Conservation (phyloP, 805 yeast genomes). For the Jamesozyma piceae region DNA sequence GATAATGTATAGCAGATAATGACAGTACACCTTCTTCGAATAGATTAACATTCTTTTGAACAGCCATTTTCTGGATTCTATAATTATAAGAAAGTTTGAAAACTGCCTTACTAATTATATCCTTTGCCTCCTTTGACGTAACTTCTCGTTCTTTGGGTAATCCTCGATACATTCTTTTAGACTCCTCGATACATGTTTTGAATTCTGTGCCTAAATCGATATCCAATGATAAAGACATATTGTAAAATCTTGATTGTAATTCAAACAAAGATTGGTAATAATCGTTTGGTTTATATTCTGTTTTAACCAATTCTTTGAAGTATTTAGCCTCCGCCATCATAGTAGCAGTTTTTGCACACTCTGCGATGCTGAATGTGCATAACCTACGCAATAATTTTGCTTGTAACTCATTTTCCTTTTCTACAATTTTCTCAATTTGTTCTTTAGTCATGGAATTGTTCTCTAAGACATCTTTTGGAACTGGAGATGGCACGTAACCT, state of each 20-base stretch:
- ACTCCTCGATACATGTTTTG: constrained; percentile 28
- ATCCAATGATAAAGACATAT: constrained; percentile 58
- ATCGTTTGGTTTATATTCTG: constrained; percentile 17
- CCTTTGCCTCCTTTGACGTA: constrained; percentile 25
- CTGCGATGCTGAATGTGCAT: constrained; percentile 43
- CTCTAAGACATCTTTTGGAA: constrained; percentile 28
- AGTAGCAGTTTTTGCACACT: constrained; percentile 27
- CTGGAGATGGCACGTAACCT: constrained; percentile 43
- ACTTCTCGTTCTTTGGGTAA: constrained; percentile 25
- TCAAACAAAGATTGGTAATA: constrained; percentile 24
- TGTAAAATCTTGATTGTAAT: constrained; percentile 34
- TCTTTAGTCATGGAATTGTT: constrained; percentile 24
- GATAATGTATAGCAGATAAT: constrained; percentile 19
- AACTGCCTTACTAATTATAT: constrained; percentile 30
- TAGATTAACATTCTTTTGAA: constrained; percentile 24
- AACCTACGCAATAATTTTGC: constrained; percentile 56
- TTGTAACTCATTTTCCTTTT: constrained; percentile 55
- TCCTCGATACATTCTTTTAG: constrained; percentile 36
- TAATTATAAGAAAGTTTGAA: constrained; percentile 33
- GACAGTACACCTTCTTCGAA: constrained; percentile 30
- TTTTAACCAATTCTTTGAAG: constrained; percentile 14
- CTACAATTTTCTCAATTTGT: constrained; percentile 34
- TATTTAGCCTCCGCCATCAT: constrained; percentile 22
- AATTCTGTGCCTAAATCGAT: constrained; percentile 42
- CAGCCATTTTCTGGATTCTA: constrained; percentile 23